Evolutionary conservation across 305 asterid genomes (phyloP).

Genomic region (Solanum hybrid): DNA sequence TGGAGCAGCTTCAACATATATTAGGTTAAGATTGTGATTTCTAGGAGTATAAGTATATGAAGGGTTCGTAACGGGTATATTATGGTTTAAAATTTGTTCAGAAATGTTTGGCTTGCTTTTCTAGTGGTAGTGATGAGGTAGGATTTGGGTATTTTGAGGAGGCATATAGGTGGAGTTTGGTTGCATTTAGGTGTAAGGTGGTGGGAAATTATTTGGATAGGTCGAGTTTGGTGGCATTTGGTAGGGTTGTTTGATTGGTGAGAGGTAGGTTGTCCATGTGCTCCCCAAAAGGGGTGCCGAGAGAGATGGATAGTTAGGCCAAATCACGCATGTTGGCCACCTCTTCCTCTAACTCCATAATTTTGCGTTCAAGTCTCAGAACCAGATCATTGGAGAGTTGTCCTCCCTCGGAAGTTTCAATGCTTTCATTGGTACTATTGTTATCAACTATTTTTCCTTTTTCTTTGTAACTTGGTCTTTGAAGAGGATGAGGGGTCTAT

Average conservation of each 20-base stretch:
- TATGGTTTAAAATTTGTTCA: neutral
- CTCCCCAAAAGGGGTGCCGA: too few species aligned
- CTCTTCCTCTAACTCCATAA: neutral
- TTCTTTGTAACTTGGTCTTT: neutral
- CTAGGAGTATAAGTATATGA: neutral
- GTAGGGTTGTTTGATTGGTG: neutral
- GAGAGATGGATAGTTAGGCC: too few species aligned
- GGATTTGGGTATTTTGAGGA: too few species aligned
- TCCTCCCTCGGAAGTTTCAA: neutral
- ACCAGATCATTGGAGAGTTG: neutral
- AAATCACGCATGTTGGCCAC: neutral
- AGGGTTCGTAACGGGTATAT: neutral
- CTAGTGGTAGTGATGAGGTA: neutral
- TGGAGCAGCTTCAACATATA: rapidly evolving
- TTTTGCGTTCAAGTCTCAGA: neutral
- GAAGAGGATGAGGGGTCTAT: neutral
- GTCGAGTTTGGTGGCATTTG: neutral
- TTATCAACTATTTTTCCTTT: neutral
- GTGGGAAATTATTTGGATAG: neutral
- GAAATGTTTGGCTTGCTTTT: neutral
- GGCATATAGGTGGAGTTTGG: too few species aligned
- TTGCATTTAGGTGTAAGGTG: neutral
- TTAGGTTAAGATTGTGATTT: neutral
- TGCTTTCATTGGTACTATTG: neutral
- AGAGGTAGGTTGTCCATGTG: neutral